These are phyloP conservation scores for Eleusine coracana DNA, from an alignment of 176 grass and related monocot genomes.

Conservation along the genomic window DNA sequence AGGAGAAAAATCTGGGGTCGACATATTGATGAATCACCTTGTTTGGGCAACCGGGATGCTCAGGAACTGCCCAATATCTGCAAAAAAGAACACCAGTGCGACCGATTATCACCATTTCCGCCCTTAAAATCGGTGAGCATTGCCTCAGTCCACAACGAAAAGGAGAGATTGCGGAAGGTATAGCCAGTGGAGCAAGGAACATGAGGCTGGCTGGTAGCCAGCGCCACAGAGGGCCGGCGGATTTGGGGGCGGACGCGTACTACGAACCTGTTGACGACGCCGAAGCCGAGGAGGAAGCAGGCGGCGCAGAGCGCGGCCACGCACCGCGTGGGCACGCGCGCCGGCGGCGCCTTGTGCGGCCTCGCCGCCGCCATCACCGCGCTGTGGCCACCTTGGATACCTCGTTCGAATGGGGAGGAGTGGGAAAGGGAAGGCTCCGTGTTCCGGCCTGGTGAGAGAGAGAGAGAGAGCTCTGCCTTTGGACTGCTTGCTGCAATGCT, in stretches of 20 bases:
- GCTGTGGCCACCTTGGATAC: background rate
- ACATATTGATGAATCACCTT: conserved; percentile 22
- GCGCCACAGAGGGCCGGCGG: background rate
- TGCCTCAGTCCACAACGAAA: background rate
- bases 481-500: conserved; percentile 14
- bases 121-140: conserved; percentile 30
- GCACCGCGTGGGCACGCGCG: conserved; percentile 50
- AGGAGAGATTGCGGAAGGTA: background rate
- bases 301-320: conserved; percentile 53
- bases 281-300: conserved; percentile 66
- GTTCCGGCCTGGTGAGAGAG: background rate
- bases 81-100: background rate
- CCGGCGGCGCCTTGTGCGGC: conserved; percentile 52
- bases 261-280: conserved; percentile 56
- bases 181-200: background rate
- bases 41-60: conserved; percentile 43
- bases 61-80: conserved; percentile 60
- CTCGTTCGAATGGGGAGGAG: conserved; percentile 39
- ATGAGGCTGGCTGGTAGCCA: background rate
- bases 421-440: conserved; percentile 37
- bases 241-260: conserved; percentile 18
- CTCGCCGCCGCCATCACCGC: conserved; percentile 43
- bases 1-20: background rate
- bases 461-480: conserved; percentile 18
- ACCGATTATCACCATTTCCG: conserved; percentile 7